These are phyloP conservation scores for Mesotaenium endlicherianum DNA, from an alignment of 139 green algal genomes.

Conservation along the genomic window DNA sequence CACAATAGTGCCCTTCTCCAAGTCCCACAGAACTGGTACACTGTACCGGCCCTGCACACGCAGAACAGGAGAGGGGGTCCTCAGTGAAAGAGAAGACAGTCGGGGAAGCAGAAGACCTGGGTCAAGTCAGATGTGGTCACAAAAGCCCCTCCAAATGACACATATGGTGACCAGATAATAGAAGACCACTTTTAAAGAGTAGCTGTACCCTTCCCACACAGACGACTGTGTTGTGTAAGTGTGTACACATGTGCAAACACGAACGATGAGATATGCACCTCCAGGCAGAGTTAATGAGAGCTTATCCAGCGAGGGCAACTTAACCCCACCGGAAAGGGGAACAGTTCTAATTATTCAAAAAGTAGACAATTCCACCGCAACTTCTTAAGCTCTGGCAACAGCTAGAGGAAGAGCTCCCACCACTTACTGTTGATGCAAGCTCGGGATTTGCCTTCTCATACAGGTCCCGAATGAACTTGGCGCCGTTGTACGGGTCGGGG, in stretches of 20 bases:
- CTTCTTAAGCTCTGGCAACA: no score
- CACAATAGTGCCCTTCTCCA: constrained; percentile 81
- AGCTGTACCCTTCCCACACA: no score
- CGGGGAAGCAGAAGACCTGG: no score
- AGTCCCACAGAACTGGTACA: constrained; percentile 94
- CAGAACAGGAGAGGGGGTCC: no score
- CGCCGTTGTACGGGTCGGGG: constrained; percentile 37
- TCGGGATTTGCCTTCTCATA: constrained; percentile 34
- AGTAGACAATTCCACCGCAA: not conserved
- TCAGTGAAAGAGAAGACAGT: not conserved
- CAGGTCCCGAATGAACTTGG: constrained; percentile 39
- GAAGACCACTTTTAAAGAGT: not conserved
- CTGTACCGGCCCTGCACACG: constrained; percentile 53
- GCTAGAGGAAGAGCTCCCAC: no score
- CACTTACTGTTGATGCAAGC: not conserved
- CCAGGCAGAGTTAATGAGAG: no score
- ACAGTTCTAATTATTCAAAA: not conserved
- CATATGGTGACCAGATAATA: not conserved
- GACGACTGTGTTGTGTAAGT: no score
- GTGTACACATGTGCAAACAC: no score
- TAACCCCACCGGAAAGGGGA: not conserved
- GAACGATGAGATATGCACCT: no score
- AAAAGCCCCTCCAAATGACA: not conserved
- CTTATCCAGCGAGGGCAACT: no score
- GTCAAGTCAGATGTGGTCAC: not conserved